Percentiles rank a stretch among this genome's conserved stretches.
phyloP scores from a whole-genome alignment of 129 eudicot species.

The Oenanthe sinensis region DNA sequence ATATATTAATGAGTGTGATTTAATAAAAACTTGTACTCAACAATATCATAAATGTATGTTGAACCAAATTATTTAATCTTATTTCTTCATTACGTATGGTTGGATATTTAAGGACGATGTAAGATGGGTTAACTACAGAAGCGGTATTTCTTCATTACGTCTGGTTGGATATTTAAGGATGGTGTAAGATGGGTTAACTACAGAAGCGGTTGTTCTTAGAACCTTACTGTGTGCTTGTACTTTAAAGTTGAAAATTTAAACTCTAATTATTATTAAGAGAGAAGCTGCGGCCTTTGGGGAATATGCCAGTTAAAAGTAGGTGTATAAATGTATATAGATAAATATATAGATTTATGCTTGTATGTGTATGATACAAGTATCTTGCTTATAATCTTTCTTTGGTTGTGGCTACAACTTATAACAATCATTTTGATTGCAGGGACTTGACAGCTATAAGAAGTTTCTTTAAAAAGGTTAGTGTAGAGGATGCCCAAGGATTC shows the following conservation, averaged over 20 bases:
- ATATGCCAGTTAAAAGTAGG: background rate
- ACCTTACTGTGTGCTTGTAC: background rate
- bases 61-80: background rate
- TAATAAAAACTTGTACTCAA: background rate
- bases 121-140: background rate
- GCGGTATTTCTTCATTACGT: background rate
- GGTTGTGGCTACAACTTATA: background rate
- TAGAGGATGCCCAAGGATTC: constrained; percentile 2
- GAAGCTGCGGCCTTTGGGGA: background rate
- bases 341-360: background rate
- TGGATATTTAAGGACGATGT: background rate
- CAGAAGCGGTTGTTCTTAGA: background rate
- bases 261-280: background rate
- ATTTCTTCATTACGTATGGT: background rate
- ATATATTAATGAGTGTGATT: background rate
- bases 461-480: background rate
- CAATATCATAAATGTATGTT: background rate
- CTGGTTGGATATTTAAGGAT: background rate
- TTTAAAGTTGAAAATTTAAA: background rate
- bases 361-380: background rate
- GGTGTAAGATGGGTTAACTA: background rate
- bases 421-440: background rate
- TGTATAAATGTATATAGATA: background rate
- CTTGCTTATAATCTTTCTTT: background rate
- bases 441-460: constrained; percentile 7